Base-by-base conservation (phyloP, 2,329 filamentous ascomycete species). In the Fusarium sororula region DNA sequence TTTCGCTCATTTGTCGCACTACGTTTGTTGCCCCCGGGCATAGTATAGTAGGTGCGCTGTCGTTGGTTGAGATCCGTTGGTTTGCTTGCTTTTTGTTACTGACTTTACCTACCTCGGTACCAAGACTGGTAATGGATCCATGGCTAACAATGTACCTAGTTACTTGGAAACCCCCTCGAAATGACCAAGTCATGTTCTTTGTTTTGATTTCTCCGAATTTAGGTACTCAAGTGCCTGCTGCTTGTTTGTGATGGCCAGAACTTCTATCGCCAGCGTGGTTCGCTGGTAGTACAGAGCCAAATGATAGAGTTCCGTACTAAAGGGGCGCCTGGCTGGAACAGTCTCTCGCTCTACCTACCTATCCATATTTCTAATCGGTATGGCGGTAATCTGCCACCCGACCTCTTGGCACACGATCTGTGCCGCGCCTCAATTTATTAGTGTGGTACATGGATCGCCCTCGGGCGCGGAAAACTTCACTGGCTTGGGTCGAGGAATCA, bases 361-460 rank as follows among this genome's bases (percentile, higher is more conserved):
- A 30, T 30, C 30, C 12, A 47, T 61, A 38, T 28, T 50, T 39
- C 32, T 39, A 59, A 38, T 63, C n/a, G 38, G 58, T 13, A 61
- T 45, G 28, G 59, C 18, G 38, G 66, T 45, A 54, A 61, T 57
- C 66, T 72, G 71, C 66, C 71, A 73, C 42, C 56, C 56, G 42
- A 37, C 55, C 50, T 72, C 71, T 68, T 73, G 66, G 70, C 71
- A 41, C 56, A 41, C 56, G 53, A 72, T 63, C 62, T 67, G 48
- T 59, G 45, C 48, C 64, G 26, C 26, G 41, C 60, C 53, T 38
- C 47, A 41, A n/a, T 58, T 38, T 20, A 51, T 38, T 58, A 58
- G 55, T 51, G 55, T 26, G 35, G 37, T 58, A 38, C 30, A 54
- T 48, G 26, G 51, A 57, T 45, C 32, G 32, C 35, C 30, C 20